phyloP scores from a whole-genome alignment of 257 asterid genomes.

The Linaria vulgaris region DNA sequence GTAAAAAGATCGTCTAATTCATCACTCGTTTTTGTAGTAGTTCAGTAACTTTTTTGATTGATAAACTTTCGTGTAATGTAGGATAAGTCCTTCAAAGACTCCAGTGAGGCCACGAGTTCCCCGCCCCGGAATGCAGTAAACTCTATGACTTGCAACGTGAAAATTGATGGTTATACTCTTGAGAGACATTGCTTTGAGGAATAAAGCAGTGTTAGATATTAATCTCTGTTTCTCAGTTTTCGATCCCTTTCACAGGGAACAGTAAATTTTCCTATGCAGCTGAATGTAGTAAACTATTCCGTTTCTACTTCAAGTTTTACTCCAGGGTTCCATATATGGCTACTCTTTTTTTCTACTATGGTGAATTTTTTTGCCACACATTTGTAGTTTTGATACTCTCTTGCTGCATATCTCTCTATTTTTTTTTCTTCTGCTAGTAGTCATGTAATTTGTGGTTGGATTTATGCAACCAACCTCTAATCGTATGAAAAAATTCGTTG shows the following conservation, averaged over 20 bases:
- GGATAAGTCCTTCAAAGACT: conserved; percentile 73
- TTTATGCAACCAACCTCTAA: too few relatives aligned
- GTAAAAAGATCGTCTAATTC: conserved; percentile 21
- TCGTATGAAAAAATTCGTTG: too few relatives aligned
- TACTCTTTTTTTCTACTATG: too few relatives aligned
- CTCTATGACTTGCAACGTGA: conserved; percentile 1
- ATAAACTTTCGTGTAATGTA: conserved; percentile 7
- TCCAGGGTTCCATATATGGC: not conserved
- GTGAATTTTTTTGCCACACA: too few relatives aligned
- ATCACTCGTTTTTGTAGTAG: not conserved
- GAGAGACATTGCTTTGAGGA: conserved; percentile 23
- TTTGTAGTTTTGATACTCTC: too few relatives aligned
- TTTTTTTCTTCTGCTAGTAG: too few relatives aligned
- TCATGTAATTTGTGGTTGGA: too few relatives aligned
- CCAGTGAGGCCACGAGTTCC: conserved; percentile 55
- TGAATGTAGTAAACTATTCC: conserved; percentile 7
- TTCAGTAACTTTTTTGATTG: not conserved
- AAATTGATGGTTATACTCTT: conserved; percentile 20
- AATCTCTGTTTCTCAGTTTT: conserved; percentile 2
- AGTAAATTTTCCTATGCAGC: conserved; percentile 20
- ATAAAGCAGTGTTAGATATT: conserved; percentile 20
- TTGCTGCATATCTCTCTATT: too few relatives aligned
- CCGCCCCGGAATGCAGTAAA: conserved; percentile 32
- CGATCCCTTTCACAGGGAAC: conserved; percentile 27
- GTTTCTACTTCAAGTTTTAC: not conserved